These are phyloP conservation scores for Fagus crenata DNA, from an alignment of 306 rosid species.

Conservation along the genomic window DNA sequence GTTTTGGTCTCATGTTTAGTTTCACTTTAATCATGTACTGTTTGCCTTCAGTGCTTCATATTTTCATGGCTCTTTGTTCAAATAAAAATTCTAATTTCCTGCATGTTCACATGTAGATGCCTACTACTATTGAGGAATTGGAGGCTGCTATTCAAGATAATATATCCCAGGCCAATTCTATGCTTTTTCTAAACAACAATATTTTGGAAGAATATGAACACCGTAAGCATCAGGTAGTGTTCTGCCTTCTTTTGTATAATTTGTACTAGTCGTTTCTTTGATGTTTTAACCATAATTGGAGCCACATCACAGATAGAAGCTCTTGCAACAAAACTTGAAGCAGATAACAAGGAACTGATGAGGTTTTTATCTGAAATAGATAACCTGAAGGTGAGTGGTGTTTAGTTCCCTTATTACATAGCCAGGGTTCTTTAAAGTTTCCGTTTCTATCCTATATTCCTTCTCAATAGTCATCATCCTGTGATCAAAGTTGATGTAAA, in stretches of 20 bases:
- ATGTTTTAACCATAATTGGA: conserved; percentile 13
- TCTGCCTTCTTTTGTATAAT: not conserved
- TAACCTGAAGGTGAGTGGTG: conserved; percentile 57
- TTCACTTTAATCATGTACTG: not conserved
- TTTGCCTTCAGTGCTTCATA: not conserved
- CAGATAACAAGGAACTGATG: conserved; percentile 54
- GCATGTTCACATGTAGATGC: conserved; percentile 59
- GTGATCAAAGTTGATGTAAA: not conserved
- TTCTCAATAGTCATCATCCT: not conserved
- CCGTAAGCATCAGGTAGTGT: conserved; percentile 64
- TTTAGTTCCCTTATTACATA: conserved; percentile 14
- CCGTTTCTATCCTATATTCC: not conserved
- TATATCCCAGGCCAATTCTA: conserved; percentile 74
- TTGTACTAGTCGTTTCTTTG: not conserved
- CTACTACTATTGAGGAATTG: conserved; percentile 88
- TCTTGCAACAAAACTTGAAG: conserved; percentile 62
- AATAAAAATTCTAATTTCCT: conserved; percentile 3
- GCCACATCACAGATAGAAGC: conserved; percentile 58
- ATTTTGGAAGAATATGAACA: conserved; percentile 78
- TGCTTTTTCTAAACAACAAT: conserved; percentile 69
- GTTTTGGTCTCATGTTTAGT: not conserved
- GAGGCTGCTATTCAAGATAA: conserved; percentile 83
- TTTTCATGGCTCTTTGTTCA: conserved; percentile 4
- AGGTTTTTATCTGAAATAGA: conserved; percentile 57
- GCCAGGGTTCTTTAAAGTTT: conserved; percentile 20